A percentile compares a stretch with the other conserved stretches of the same genome.
Conservation (phyloP, 2,329 filamentous ascomycete genomes). For the Fusarium sp. region DNA sequence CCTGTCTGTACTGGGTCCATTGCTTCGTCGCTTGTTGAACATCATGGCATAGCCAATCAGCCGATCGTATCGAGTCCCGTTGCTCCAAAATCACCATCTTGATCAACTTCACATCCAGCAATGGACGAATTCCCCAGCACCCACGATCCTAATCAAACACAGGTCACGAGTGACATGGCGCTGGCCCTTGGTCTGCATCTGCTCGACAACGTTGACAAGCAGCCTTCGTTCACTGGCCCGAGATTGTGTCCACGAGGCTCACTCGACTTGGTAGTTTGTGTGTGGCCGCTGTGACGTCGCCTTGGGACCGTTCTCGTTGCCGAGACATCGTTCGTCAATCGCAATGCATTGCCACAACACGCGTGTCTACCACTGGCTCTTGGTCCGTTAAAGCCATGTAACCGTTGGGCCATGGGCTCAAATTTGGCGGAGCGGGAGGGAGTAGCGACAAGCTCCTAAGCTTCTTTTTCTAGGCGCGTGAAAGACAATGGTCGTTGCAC, state of each 20-base stretch:
- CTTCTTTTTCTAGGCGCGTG: background rate
- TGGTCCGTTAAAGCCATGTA: constrained; percentile 1
- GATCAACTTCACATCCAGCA: background rate
- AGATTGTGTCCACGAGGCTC: constrained; percentile 12
- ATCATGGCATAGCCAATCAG: background rate
- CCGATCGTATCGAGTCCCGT: background rate
- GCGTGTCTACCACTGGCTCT: constrained; percentile 31
- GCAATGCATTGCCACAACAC: constrained; percentile 27
- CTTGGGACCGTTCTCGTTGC: constrained; percentile 12
- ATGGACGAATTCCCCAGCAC: background rate
- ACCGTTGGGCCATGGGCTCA: background rate
- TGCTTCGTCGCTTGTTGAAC: background rate
- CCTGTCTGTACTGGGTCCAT: background rate
- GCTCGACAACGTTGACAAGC: constrained; percentile 23
- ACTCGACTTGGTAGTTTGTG: background rate
- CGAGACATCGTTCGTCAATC: constrained; percentile 35
- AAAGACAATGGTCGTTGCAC: constrained; percentile 11
- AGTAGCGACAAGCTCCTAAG: background rate
- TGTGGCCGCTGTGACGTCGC: background rate
- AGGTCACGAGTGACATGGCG: background rate
- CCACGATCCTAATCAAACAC: constrained; percentile 2
- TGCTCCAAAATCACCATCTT: background rate
- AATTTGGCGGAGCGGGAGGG: background rate
- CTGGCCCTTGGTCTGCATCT: constrained; percentile 3
- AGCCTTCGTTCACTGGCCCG: constrained; percentile 21